Evolutionary conservation across 2,329 filamentous ascomycete species (phyloP), one percentile per base, ranked within the genome.

Genomic region (Venturiaceae sp.): DNA sequence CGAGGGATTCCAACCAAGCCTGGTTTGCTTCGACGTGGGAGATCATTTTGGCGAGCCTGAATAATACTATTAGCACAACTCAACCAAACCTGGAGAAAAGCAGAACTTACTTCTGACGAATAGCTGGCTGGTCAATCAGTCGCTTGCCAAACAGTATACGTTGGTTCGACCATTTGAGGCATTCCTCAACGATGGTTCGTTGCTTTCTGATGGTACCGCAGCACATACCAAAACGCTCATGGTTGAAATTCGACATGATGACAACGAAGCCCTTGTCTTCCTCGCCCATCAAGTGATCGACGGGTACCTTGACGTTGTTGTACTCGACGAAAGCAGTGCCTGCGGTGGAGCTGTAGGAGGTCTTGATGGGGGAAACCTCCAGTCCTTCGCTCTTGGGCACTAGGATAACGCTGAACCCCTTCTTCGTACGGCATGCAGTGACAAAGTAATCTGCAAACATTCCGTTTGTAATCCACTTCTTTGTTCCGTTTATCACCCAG

Each of bases 401-500:
- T 14, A 95, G 75, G 7, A 95, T 74, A 9, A 95, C 89, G 13
- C 83, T 86, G 64, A 92, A 83, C 16, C 87, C 87, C 72, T 91
- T 91, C 58, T 84, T 84, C 0, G 89, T 95, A 69, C 83, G 84
- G 67, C 89, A 90, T 50, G 85, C 89, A 0, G 84, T 87, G 55
- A 94, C 87, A 66, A 94, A 95, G 75, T 92, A 46, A 71, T 94
- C 88, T 62, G 77, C 82, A 72, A 85, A 94, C 66, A 86, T 84
- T 61, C 87, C 88, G 71, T 91, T 90, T 39, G 88, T 91, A 68
- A 90, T 91, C 87, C 87, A 90, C 73, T 92, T 94, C 80, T 92
- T 92, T 58, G 79, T 85, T 53, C 87, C 87, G 67, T 87, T 86
- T 57, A 83, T 77, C 63, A 81, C 80, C 69, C 88, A 92, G 62